Conservation (phyloP, 75 land plant species). For the Larix kaempferi region DNA sequence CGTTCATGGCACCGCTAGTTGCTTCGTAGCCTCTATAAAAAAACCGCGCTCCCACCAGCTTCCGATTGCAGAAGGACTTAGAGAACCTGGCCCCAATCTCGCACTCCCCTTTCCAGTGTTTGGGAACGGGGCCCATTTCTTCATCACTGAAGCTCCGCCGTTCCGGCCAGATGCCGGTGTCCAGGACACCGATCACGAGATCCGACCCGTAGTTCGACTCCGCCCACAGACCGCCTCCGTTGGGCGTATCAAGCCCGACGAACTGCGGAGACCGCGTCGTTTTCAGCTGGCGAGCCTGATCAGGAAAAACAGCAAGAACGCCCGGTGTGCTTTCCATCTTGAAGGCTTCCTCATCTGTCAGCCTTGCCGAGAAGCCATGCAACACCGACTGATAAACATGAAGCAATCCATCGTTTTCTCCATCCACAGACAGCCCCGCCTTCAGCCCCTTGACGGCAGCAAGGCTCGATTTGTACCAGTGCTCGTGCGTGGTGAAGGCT, state of each 20-base stretch:
- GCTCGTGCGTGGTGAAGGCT: neutral
- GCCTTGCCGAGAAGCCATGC: slow-evolving; percentile 70
- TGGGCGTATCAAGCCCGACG: slow-evolving; percentile 35
- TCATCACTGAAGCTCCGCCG: slow-evolving; percentile 62
- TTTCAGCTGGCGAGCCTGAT: slow-evolving; percentile 34
- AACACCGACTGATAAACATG: slow-evolving; percentile 56
- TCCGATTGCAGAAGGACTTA: slow-evolving; percentile 48
- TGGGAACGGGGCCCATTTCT: slow-evolving; percentile 50
- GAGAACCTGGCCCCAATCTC: slow-evolving; percentile 32
- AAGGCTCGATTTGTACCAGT: neutral
- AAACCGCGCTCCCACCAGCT: slow-evolving; percentile 78
- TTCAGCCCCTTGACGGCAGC: neutral
- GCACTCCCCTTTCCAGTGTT: slow-evolving; percentile 55
- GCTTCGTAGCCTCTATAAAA: slow-evolving; percentile 71
- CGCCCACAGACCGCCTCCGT: slow-evolving; percentile 46
- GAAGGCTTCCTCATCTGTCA: slow-evolving; percentile 34
- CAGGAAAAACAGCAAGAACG: slow-evolving; percentile 53
- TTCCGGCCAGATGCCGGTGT: slow-evolving; percentile 88
- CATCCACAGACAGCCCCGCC: neutral
- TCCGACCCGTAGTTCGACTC: slow-evolving; percentile 57
- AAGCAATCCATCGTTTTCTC: slow-evolving; percentile 12
- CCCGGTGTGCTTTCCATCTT: slow-evolving; percentile 34
- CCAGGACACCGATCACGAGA: slow-evolving; percentile 74
- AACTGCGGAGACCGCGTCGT: slow-evolving; percentile 75
- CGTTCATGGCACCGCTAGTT: slow-evolving; percentile 46